These are phyloP conservation scores for Cystobasidium tubakii DNA, from an alignment of 768 basidiomycete species.

Conservation along the genomic window DNA sequence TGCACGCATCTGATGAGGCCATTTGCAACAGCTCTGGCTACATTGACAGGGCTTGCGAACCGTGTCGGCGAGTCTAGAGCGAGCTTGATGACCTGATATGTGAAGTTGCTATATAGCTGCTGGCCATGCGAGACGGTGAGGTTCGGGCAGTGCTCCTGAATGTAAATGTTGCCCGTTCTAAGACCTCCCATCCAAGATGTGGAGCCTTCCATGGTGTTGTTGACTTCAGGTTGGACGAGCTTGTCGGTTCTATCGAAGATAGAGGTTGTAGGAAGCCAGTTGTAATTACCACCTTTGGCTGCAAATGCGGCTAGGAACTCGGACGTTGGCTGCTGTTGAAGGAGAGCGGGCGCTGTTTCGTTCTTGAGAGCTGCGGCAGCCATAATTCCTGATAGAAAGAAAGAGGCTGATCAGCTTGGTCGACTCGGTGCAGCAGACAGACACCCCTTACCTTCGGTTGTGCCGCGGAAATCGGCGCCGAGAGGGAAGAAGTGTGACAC, in stretches of 20 bases:
- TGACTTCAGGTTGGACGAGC: constrained; percentile 24
- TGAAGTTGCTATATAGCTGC: constrained; percentile 25
- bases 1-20: background rate
- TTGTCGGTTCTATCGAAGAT: constrained; percentile 27
- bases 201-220: constrained; percentile 24
- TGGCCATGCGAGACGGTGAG: constrained; percentile 16
- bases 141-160: constrained; percentile 26
- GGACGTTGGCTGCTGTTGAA: constrained; percentile 24
- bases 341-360: constrained; percentile 12
- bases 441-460: background rate
- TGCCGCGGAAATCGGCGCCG: constrained; percentile 25
- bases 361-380: background rate
- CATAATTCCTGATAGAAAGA: background rate
- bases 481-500: constrained; percentile 29
- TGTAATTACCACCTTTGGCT: constrained; percentile 25
- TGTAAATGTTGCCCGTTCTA: constrained; percentile 25
- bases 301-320: constrained; percentile 28
- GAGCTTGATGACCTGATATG: constrained; percentile 31
- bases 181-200: constrained; percentile 12
- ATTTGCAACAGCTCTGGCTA: constrained; percentile 2
- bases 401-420: background rate
- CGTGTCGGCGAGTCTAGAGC: constrained; percentile 20
- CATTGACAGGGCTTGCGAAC: constrained; percentile 8
- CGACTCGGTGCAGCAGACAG: background rate
- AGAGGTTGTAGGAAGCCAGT: constrained; percentile 30